Evolutionary conservation across 805 yeast species (phyloP).

Genomic region (Barnettozyma vustinii): DNA sequence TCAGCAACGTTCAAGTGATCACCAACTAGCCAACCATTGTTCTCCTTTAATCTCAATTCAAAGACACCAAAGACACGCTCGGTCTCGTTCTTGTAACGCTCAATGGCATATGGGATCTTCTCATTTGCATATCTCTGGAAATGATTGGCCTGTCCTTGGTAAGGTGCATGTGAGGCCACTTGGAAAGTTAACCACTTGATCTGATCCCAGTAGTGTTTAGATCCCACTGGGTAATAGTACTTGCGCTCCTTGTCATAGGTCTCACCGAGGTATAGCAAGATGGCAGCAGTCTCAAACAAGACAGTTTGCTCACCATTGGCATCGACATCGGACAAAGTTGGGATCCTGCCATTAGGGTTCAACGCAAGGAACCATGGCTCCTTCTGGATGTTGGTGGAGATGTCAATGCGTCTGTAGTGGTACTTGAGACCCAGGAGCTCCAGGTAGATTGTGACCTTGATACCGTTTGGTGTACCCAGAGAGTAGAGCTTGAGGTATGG

Average conservation of each 20-base stretch:
- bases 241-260: slow-evolving; percentile 52
- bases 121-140: slow-evolving; percentile 42
- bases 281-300: slow-evolving; percentile 58
- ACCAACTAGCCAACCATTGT: slow-evolving; percentile 55
- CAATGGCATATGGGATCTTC: slow-evolving; percentile 47
- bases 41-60: slow-evolving; percentile 44
- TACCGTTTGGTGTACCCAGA: slow-evolving; percentile 38
- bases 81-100: slow-evolving; percentile 47
- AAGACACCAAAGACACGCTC: slow-evolving; percentile 48
- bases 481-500: slow-evolving; percentile 43
- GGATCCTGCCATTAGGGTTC: slow-evolving; percentile 62
- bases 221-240: slow-evolving; percentile 29
- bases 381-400: slow-evolving; percentile 42
- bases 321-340: slow-evolving; percentile 40
- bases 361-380: slow-evolving; percentile 50
- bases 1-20: slow-evolving; percentile 58
- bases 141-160: slow-evolving; percentile 56
- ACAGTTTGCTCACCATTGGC: slow-evolving; percentile 37
- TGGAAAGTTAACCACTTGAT: slow-evolving; percentile 52
- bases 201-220: slow-evolving; percentile 44
- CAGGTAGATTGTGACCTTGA: slow-evolving; percentile 32
- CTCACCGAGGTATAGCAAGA: slow-evolving; percentile 52
- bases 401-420: slow-evolving; percentile 35
- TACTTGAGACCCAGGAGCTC: slow-evolving; percentile 29
- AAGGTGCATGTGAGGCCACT: slow-evolving; percentile 56